phyloP scores from a whole-genome alignment of 164 flowering plant genomes.

The Nelumbo lutea region DNA sequence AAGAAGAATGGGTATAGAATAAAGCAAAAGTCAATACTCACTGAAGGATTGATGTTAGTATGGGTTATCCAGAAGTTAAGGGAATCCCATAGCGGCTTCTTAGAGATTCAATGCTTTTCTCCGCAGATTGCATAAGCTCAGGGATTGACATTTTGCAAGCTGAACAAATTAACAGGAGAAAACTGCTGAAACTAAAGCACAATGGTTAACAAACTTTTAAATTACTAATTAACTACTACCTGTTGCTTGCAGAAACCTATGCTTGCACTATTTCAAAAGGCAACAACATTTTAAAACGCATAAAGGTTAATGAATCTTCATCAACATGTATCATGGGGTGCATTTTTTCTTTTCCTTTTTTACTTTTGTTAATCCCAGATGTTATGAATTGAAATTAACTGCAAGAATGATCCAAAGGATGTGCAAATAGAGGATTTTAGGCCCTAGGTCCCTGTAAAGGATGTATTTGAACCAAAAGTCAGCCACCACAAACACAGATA shows the following conservation, averaged over 20 bases:
- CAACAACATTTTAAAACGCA: no score
- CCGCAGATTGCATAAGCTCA: conserved; percentile 48
- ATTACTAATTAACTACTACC: no score
- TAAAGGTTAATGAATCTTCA: neutral
- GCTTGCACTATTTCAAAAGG: no score
- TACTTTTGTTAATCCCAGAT: neutral
- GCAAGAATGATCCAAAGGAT: neutral
- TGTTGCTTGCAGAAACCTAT: no score
- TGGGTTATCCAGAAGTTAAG: conserved; percentile 17
- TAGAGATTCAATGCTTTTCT: conserved; percentile 56
- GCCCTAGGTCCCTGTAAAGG: neutral
- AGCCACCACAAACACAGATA: neutral
- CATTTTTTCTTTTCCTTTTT: neutral
- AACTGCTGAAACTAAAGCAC: no score
- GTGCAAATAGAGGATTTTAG: neutral
- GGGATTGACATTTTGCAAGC: conserved; percentile 66
- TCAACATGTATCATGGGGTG: neutral
- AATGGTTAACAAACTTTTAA: no score
- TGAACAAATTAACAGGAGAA: conserved; percentile 16
- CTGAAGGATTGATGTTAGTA: neutral
- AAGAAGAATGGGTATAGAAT: no score
- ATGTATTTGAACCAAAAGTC: neutral
- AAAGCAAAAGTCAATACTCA: neutral
- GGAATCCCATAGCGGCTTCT: conserved; percentile 49
- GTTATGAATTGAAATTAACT: neutral